Evolutionary conservation across 2,329 filamentous ascomycete genomes (phyloP), one percentile per base, ranked within the genome.

Genomic region (Claviceps sp.): DNA sequence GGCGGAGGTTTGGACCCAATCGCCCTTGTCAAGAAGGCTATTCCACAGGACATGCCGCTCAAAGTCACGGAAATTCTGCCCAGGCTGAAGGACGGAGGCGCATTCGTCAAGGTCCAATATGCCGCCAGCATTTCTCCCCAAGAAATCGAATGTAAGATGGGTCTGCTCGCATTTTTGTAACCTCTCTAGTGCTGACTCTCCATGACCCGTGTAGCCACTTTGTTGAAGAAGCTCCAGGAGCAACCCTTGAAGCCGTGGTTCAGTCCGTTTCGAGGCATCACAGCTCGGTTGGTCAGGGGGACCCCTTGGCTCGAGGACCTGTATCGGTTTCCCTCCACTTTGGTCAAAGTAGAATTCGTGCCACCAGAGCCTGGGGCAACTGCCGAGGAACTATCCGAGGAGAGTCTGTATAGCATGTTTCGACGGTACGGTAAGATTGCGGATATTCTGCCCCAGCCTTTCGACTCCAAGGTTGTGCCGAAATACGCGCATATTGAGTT

Each of bases 241-340:
- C 76, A 83, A 16, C 85, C 84, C 0, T 78, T 95, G 40, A 87
- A 82, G 55, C 90, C 91, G 2, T 95, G 90, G 86, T 96, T 93
- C 72, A 94, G 84, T 59, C 89, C 89, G 0, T 84, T 95, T 57
- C 76, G 80, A 22, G 70, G 77, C 14, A 83, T 95, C 52, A 77
- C 79, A 48, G 81, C 82, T 3, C 81, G 82, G 24, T 71, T 89
- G 6, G 93, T 98, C 2, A 75, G 81, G 52, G 93, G 93, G 9
- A 81, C 83, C 22, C 93, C 93, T 0, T 98, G 93, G 93, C 77
- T 97, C 2, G 93, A 97, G 62, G 93, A 98, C 63, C 71, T 98
- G 30, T 86, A 88, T 59, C 80, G 89, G 6, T 82, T 89, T 49
- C 93, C 93, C 0, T 88, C 83, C 53, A 75, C 74, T 42, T 77